phyloP scores from a whole-genome alignment of 495 filamentous ascomycete genomes.

The Penicillium coprophilum region DNA sequence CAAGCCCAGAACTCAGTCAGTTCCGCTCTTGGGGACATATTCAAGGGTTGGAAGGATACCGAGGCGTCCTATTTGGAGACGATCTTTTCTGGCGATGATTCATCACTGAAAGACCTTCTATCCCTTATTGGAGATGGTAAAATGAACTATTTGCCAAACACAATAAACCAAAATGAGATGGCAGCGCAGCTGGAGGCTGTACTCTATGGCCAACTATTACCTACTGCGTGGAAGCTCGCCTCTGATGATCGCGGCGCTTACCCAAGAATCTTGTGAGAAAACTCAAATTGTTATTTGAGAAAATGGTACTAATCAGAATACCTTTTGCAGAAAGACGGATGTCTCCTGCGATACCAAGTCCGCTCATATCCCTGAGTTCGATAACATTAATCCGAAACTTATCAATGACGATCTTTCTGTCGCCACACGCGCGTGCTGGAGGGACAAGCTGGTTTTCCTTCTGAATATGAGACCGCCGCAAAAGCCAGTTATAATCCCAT shows the following conservation, averaged over 20 bases:
- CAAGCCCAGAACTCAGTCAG: background rate
- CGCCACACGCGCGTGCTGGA: background rate
- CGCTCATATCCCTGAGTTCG: background rate
- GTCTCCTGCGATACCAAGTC: background rate
- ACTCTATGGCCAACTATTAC: background rate
- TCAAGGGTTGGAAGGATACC: background rate
- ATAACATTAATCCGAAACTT: too few species aligned
- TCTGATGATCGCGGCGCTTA: background rate
- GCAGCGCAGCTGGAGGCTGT: background rate
- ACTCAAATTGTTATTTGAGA: background rate
- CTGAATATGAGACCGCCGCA: background rate
- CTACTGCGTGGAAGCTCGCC: background rate
- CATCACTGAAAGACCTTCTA: background rate
- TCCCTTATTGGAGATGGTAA: background rate
- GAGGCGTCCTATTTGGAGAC: background rate
- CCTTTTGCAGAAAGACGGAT: background rate
- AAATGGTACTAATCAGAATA: background rate
- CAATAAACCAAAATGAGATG: background rate
- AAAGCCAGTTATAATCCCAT: too few species aligned
- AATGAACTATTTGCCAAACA: background rate
- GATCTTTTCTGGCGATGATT: background rate
- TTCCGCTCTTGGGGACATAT: background rate
- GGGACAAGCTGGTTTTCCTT: background rate
- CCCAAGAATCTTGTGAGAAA: background rate
- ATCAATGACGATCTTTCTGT: too few species aligned